Conservation (phyloP, 495 filamentous ascomycete genomes). For the Bathelium albidoporum region DNA sequence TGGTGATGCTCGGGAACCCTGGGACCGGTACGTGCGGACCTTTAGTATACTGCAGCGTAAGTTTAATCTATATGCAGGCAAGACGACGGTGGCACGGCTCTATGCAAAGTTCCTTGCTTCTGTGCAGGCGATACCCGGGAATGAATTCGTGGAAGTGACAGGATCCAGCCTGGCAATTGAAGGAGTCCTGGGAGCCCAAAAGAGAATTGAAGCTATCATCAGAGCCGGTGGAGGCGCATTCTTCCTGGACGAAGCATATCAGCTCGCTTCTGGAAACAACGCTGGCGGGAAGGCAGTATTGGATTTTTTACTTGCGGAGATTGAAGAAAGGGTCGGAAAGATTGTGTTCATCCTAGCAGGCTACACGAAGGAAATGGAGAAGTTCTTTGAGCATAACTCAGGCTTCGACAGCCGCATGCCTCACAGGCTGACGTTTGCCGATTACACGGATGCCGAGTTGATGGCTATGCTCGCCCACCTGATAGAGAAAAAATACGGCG, state of each 20-base stretch:
- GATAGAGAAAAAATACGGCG: slow-evolving; percentile 42
- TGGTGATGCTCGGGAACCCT: slow-evolving; percentile 64
- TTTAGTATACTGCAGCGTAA: neutral
- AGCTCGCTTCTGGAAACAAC: slow-evolving; percentile 40
- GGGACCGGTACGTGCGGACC: slow-evolving; percentile 51
- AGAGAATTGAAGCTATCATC: slow-evolving; percentile 45
- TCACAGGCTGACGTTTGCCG: slow-evolving; percentile 51
- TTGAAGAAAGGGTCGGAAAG: slow-evolving; percentile 66
- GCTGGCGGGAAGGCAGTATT: slow-evolving; percentile 51
- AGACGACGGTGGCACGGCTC: slow-evolving; percentile 71
- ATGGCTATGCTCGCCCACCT: slow-evolving; percentile 39
- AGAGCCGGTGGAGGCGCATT: slow-evolving; percentile 55
- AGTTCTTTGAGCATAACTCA: slow-evolving; percentile 68
- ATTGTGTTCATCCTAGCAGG: slow-evolving; percentile 69
- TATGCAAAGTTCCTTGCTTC: slow-evolving; percentile 61
- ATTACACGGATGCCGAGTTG: slow-evolving; percentile 60
- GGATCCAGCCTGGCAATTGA: slow-evolving; percentile 56
- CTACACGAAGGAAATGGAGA: slow-evolving; percentile 70
- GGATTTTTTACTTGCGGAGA: slow-evolving; percentile 63
- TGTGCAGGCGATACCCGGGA: slow-evolving; percentile 42
- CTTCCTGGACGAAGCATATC: slow-evolving; percentile 70
- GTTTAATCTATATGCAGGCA: slow-evolving; percentile 39
- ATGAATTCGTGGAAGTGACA: slow-evolving; percentile 52
- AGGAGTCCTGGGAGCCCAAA: slow-evolving; percentile 47
- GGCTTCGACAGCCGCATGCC: slow-evolving; percentile 67